These are phyloP conservation scores for Lasiosphaeria ovina DNA, from an alignment of 495 filamentous ascomycete genomes.

Conservation along the genomic window DNA sequence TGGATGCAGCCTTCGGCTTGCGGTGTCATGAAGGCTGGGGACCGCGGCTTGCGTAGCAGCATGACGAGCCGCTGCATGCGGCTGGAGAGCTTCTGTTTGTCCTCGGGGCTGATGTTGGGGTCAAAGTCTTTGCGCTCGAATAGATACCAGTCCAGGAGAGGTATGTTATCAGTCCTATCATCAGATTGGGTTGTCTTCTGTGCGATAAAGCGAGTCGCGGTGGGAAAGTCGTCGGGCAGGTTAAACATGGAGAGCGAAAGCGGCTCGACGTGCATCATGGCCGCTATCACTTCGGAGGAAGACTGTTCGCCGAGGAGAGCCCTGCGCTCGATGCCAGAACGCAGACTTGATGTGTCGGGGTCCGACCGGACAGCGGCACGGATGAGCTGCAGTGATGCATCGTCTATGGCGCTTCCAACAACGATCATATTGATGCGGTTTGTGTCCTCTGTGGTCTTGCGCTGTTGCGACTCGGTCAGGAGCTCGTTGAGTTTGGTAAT, in stretches of 20 bases:
- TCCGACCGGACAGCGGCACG: constrained; percentile 11
- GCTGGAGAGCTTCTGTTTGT: constrained; percentile 1
- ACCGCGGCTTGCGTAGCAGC: constrained; percentile 9
- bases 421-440: constrained; percentile 16
- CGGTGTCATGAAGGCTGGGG: constrained; percentile 6
- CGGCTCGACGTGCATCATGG: not conserved
- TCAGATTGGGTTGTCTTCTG: not conserved
- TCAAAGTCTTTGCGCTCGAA: constrained; percentile 16
- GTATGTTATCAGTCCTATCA: not conserved
- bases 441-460: constrained; percentile 7
- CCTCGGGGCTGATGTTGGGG: constrained; percentile 5
- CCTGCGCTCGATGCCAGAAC: constrained; percentile 10
- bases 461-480: constrained; percentile 9
- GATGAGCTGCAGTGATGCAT: constrained; percentile 11
- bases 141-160: not conserved
- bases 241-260: constrained; percentile 6
- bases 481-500: constrained; percentile 18
- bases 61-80: constrained; percentile 16
- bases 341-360: constrained; percentile 4
- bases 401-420: constrained; percentile 15
- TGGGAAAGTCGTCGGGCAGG: constrained; percentile 1
- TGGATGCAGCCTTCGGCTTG: constrained; percentile 12
- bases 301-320: constrained; percentile 1
- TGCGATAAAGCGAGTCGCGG: constrained; percentile 5
- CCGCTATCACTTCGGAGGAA: not conserved